Evolutionary conservation across 2,329 filamentous ascomycete species (phyloP), one percentile per base, ranked within the genome.

Genomic region (Pyrenophora tritici-repentis): DNA sequence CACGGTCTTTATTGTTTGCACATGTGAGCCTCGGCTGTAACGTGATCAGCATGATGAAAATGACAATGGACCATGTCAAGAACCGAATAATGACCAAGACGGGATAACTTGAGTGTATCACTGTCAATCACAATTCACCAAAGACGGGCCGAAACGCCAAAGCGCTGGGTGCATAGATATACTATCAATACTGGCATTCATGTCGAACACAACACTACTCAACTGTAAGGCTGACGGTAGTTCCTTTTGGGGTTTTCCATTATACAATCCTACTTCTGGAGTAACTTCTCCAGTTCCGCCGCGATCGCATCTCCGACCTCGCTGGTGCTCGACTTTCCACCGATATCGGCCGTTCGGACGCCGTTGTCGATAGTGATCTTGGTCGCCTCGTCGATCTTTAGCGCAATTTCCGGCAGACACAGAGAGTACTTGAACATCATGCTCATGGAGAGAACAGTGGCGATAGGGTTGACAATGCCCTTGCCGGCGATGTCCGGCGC

Each of bases 351-450:
- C 13, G 93, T 97, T 57, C 86, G 81, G 40, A 92, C 75, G 31
- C 90, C 90, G 47, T 79, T 82, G 73, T 97, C 91, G 58, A 97
- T 88, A 43, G 90, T 88, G 47, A 82, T 84, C 70, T 84, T 83
- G 42, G 96, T 91, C 3, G 92, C 91, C 53, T 86, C 82, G 77
- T 97, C 91, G 57, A 97, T 85, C 42, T 86, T 85, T 55, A 84
- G 82, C 29, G 92, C 89, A 75, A 97, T 87, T 42, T 85, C 81
- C 24, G 88, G 86, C 61, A 92, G 84, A 67, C 86, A 85, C 52
- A 97, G 84, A 12, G 91, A 96, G 81, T 97, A 97, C 70, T 91
- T 88, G 68, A 97, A 83, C 87, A 99, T 90, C 91, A 97, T 96
- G 67, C 91, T 91, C 12, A 96, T 83, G 10, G 91, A 96, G 36